These are phyloP conservation scores for Pelargonium fulgidum DNA, from an alignment of 441 rosid species.

Conservation along the genomic window DNA sequence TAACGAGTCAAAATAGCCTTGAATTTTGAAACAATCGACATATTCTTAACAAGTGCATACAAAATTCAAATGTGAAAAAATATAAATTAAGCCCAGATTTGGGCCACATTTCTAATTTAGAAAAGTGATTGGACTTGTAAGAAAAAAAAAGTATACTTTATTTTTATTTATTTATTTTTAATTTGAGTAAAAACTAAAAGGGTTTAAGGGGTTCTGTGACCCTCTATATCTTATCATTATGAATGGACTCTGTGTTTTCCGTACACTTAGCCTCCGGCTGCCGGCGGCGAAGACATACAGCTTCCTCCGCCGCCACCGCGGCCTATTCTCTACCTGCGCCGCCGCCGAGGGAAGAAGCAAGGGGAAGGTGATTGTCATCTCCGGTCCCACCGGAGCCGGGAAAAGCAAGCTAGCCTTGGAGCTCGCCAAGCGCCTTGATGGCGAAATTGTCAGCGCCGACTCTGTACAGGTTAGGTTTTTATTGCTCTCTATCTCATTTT, in stretches of 20 bases:
- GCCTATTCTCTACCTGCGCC: background rate
- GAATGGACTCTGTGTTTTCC: background rate
- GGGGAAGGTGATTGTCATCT: constrained; percentile 65
- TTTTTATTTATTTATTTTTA: background rate
- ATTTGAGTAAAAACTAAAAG: background rate
- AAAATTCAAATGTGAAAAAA: too few species aligned
- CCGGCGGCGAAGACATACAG: background rate
- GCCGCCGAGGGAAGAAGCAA: constrained; percentile 14
- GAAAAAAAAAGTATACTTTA: too few species aligned
- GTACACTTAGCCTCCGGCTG: background rate
- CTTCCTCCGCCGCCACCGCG: background rate
- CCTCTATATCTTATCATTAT: background rate
- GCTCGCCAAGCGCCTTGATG: constrained; percentile 80
- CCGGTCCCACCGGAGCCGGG: constrained; percentile 91
- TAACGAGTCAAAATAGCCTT: too few species aligned
- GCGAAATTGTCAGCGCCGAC: constrained; percentile 92
- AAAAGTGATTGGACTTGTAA: too few species aligned
- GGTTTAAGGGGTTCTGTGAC: background rate
- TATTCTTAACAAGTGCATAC: too few species aligned
- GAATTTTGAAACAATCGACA: too few species aligned
- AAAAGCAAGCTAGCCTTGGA: constrained; percentile 78
- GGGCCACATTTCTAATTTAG: too few species aligned
- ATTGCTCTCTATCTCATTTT: too few species aligned
- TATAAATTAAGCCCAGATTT: too few species aligned
- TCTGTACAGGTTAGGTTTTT: constrained; percentile 65